These are phyloP conservation scores for Elaeis oleifera DNA, from an alignment of 202 grass and related monocot genomes.

Conservation along the genomic window DNA sequence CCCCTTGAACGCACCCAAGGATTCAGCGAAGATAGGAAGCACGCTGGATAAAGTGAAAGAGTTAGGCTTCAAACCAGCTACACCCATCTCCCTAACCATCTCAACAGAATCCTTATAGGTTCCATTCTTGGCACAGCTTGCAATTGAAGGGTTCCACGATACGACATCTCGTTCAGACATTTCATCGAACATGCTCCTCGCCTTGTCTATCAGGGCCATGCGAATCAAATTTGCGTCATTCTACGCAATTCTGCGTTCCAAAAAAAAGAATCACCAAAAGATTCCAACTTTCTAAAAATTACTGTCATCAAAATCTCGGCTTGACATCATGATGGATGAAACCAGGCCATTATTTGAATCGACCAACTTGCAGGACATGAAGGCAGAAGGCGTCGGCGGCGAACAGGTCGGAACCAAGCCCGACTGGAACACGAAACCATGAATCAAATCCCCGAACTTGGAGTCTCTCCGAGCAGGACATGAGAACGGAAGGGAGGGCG, in stretches of 20 bases:
- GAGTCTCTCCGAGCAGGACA: slow-evolving; percentile 36
- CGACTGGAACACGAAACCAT: slow-evolving; percentile 52
- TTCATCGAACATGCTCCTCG: slow-evolving; percentile 68
- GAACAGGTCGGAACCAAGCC: slow-evolving; percentile 39
- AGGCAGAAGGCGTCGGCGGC: slow-evolving; percentile 40
- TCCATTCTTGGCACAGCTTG: slow-evolving; percentile 36
- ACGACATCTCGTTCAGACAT: slow-evolving; percentile 43
- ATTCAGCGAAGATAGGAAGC: slow-evolving; percentile 53
- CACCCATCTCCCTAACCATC: slow-evolving; percentile 52
- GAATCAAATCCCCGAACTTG: slow-evolving; percentile 33
- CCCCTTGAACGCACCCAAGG: slow-evolving; percentile 33
- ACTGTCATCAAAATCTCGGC: neutral
- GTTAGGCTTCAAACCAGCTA: slow-evolving; percentile 43
- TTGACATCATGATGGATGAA: too few relatives aligned
- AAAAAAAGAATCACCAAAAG: neutral
- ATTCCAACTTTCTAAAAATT: slow-evolving; percentile 7
- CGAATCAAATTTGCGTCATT: neutral
- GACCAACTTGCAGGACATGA: slow-evolving; percentile 50
- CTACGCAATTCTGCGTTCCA: neutral
- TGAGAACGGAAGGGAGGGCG: slow-evolving; percentile 45
- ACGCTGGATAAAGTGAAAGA: slow-evolving; percentile 55
- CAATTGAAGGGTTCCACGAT: slow-evolving; percentile 51
- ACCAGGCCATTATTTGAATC: neutral
- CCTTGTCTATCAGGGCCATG: neutral
- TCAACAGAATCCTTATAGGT: slow-evolving; percentile 30